Base-by-base conservation (phyloP, 306 rosid species). In the Rosa chinensis region DNA sequence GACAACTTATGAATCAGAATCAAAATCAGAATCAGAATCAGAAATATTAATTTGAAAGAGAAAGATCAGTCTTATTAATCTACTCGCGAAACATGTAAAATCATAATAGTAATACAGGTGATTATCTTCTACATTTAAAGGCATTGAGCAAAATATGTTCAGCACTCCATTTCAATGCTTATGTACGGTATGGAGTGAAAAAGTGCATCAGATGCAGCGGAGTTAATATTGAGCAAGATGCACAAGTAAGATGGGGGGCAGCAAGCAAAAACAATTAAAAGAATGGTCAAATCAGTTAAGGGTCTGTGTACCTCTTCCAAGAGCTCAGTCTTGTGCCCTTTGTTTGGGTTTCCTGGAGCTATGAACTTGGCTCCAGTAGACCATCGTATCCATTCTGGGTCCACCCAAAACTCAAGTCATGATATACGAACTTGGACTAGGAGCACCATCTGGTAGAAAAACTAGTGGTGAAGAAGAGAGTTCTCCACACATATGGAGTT, bases 281-380 rank as follows among this genome's bases (percentile, higher is more conserved):
- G 25, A 10, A 50, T 67, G 66, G 74, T 66, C 74, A 67, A 40
- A 66, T 23, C 66, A 16, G 74, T 66, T 52, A 14, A n/a, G 63
- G 56, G 42, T 25, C n/a, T 10, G 61, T 10, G 73, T 66, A 77
- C 73, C 52, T 35, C 62, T 64, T 20, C 25, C 80, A 63, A 49
- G 64, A 35, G 40, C 25, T 18, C 78, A 59, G 78, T 42, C 69
- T 74, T 16, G 77, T 20, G n/a, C 77, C 52, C 67, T 56, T 42
- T 18, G 40, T 21, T 74, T 42, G 14, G 63, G 49, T 58, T 52
- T 64, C 20, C 44, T 63, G 44, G 44, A 63, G 40, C 71, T 66
- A 39, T 12, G 21, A 66, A 66, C 71, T n/a, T 47, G 14, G 47
- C 25, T 37, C 21, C 71, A 39, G 47, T 8, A 66, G 25, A 8